These are phyloP conservation scores for Phylloporus sp. DNA, from an alignment of 1,284 basidiomycete genomes.

Conservation along the genomic window DNA sequence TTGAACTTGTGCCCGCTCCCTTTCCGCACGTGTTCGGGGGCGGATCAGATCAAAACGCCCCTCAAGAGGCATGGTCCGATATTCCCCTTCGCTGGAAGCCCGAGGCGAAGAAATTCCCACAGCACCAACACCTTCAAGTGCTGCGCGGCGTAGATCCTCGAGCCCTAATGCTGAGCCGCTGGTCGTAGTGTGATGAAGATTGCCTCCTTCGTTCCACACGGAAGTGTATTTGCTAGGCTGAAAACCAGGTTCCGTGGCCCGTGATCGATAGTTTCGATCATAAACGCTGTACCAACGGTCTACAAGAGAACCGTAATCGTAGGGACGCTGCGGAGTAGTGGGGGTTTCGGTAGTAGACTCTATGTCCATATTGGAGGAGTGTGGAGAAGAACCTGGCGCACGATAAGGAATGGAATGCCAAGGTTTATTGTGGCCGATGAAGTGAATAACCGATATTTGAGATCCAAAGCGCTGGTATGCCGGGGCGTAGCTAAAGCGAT, in stretches of 20 bases:
- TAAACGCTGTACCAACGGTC: conserved; percentile 93
- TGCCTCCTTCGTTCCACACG: conserved; percentile 47
- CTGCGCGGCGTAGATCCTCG: conserved; percentile 70
- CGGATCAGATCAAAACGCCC: conserved; percentile 86
- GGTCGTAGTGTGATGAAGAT: conserved; percentile 16
- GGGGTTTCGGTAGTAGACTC: conserved; percentile 26
- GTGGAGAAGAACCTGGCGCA: conserved; percentile 50
- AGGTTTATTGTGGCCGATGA: conserved; percentile 94
- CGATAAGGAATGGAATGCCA: conserved; percentile 80
- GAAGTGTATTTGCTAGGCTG: conserved; percentile 43
- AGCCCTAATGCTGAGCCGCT: conserved; percentile 53
- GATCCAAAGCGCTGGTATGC: conserved; percentile 93
- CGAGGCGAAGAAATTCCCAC: conserved; percentile 14
- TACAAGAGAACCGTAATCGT: conserved; percentile 79
- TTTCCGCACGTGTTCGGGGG: conserved; percentile 49
- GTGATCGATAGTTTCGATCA: conserved; percentile 80
- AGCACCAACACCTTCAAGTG: conserved; percentile 45
- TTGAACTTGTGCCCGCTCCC: conserved; percentile 8
- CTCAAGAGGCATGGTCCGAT: conserved; percentile 64
- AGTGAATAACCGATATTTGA: conserved; percentile 89
- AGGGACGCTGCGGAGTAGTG: conserved; percentile 50
- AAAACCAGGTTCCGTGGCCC: conserved; percentile 53
- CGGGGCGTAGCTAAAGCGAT: conserved; percentile 79
- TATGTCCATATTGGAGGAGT: conserved; percentile 27
- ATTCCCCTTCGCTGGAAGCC: conserved; percentile 32